A percentile compares a stretch with the other conserved stretches of the same genome.
phyloP scores from a whole-genome alignment of 2,329 filamentous ascomycete genomes.

The Aspergillus ochraceoroseus region DNA sequence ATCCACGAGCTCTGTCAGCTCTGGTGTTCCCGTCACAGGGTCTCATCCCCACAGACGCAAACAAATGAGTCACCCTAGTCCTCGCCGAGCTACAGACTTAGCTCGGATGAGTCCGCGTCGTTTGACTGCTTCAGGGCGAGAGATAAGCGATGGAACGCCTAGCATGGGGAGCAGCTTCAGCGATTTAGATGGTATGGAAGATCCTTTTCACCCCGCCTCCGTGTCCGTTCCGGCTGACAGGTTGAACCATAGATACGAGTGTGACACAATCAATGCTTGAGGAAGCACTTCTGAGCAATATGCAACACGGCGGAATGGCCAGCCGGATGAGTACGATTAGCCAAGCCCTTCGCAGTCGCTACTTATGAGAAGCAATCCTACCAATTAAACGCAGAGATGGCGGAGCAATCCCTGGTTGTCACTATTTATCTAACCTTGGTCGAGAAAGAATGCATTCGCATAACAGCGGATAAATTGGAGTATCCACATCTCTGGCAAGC shows the following conservation, averaged over 20 bases:
- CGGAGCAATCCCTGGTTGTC: no score
- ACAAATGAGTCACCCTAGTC: constrained; percentile 28
- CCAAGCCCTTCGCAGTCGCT: constrained; percentile 52
- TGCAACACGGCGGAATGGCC: constrained; percentile 52
- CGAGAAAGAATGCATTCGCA: no score
- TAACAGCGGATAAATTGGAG: no score
- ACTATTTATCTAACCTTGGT: no score
- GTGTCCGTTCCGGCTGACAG: constrained; percentile 1
- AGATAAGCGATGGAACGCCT: constrained; percentile 53
- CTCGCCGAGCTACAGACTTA: constrained; percentile 48
- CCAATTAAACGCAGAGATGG: no score
- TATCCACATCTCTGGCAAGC: no score
- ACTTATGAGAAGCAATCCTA: constrained; percentile 32
- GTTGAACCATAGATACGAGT: constrained; percentile 49
- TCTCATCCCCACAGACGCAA: constrained; percentile 22
- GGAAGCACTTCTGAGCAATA: constrained; percentile 59
- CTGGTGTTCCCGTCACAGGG: constrained; percentile 28
- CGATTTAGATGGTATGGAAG: constrained; percentile 54
- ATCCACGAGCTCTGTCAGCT: constrained; percentile 39
- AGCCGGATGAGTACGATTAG: constrained; percentile 51
- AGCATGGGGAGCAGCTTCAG: constrained; percentile 64
- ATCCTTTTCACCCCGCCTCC: background rate
- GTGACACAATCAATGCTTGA: constrained; percentile 62
- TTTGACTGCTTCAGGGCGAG: constrained; percentile 33
- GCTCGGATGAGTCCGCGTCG: constrained; percentile 47